Evolutionary conservation across 495 filamentous ascomycete genomes (phyloP), one percentile per base, ranked within the genome.

Genomic region (Sordaria brevicollis): DNA sequence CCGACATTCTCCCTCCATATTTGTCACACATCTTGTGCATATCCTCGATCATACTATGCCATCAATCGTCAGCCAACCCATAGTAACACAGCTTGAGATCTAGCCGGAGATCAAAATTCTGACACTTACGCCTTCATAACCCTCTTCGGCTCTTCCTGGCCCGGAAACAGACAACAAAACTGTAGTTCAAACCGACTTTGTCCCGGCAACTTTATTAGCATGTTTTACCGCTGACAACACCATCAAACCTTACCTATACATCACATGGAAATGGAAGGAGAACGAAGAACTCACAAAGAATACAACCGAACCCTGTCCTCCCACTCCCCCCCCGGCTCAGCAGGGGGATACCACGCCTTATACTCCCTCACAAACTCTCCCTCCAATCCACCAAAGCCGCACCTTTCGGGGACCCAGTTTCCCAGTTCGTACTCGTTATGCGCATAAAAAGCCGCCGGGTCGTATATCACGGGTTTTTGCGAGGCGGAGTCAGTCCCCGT

Each of bases 391-490:
- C 39, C 39, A 19, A 43, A 19, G 7, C 39, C 17, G 19, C 39
- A 43, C n/a, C 39, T 8, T 9, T 19, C 39, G 0, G 39, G 39
- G 0, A 43, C 39, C 39, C 39, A 43, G 4, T 43, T 43, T 0
- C 39, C 39, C 5, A 62, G 36, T 69, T 57, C 69, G 69, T 73
- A 79, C 65, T 81, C 77, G 21, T 80, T 77, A 36, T 81, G 76
- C 2, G 73, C 73, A 31, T 74, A 77, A 71, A 81, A 83, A 3
- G 66, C 78, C 54, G 78, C 78, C 0, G 84, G 78, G 73, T 87
- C 85, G 65, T 83, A 87, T 11, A 87, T 73, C 8, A 82, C 38
- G 19, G 75, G 68, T 17, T 74, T 68, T 2, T 74, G 78, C 7
- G 73, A 82, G 6, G 74, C 69, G 4, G 67, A 49, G 69, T 83